These are phyloP conservation scores for Mortierella sp. DNA, from an alignment of 371 early-diverging fungal genomes.

Conservation along the genomic window DNA sequence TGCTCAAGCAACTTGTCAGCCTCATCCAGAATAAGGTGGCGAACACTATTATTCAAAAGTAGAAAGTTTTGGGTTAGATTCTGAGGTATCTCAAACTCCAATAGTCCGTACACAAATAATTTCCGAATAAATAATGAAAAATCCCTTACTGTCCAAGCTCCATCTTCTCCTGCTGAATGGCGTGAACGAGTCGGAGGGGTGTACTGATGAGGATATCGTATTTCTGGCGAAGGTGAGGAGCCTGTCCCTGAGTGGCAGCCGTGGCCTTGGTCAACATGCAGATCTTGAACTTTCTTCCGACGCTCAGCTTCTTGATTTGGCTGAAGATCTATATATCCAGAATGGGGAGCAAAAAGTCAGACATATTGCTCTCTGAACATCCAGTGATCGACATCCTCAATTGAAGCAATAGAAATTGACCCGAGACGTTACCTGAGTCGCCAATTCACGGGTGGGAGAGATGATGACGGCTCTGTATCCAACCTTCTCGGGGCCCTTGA, in stretches of 20 bases:
- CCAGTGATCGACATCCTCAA: not conserved
- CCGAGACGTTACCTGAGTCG: conserved; percentile 80
- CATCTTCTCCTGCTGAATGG: conserved; percentile 83
- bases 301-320: conserved; percentile 77
- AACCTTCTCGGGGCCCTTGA: conserved; percentile 79
- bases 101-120: not conserved
- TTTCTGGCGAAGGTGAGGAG: conserved; percentile 77
- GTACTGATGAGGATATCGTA: conserved; percentile 94
- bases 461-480: conserved; percentile 93
- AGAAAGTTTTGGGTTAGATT: not conserved
- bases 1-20: conserved; percentile 93
- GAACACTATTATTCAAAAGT: conserved; percentile 59
- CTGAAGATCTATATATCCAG: conserved; percentile 74
- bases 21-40: conserved; percentile 90
- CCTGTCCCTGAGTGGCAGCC: conserved; percentile 73
- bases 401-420: not conserved
- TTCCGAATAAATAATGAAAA: too few species aligned
- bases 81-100: not conserved
- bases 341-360: not conserved
- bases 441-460: conserved; percentile 98
- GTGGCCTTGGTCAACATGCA: conserved; percentile 86
- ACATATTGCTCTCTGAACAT: not conserved
- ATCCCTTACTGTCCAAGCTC: conserved; percentile 74
- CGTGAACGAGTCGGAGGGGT: conserved; percentile 91
- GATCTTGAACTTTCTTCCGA: conserved; percentile 80